phyloP scores from a whole-genome alignment of 805 yeast species.

The Kluyveromyces aestuarii region DNA sequence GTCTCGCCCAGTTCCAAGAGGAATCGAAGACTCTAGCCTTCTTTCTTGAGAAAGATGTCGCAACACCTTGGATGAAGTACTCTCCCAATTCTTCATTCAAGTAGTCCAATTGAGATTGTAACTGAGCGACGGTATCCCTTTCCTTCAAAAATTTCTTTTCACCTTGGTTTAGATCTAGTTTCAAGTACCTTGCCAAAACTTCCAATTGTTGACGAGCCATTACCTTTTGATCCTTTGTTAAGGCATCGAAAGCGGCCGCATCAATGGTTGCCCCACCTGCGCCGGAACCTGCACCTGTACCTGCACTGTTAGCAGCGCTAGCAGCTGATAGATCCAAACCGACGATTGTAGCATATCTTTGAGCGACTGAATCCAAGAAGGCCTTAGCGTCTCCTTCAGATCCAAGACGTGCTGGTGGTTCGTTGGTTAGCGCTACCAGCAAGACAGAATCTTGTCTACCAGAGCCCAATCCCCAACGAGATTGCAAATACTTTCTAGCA shows the following conservation, averaged over 20 bases:
- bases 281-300: constrained; percentile 43
- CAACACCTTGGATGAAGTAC: constrained; percentile 82
- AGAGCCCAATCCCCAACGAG: constrained; percentile 85
- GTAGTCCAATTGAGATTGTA: constrained; percentile 86
- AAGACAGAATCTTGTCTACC: constrained; percentile 94
- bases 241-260: constrained; percentile 84
- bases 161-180: constrained; percentile 84
- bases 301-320: constrained; percentile 42
- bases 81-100: constrained; percentile 75
- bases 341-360: constrained; percentile 74
- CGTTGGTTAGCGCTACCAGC: constrained; percentile 73
- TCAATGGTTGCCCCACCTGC: constrained; percentile 86
- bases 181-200: constrained; percentile 89
- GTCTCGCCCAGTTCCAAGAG: constrained; percentile 99
- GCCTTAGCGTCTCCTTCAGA: constrained; percentile 85
- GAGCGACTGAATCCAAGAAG: constrained; percentile 72
- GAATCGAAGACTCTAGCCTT: constrained; percentile 96
- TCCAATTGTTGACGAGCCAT: constrained; percentile 57
- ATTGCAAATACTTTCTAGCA: constrained; percentile 86
- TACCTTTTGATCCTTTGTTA: constrained; percentile 40
- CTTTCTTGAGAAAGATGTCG: constrained; percentile 81
- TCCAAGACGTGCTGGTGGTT: constrained; percentile 84
- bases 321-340: constrained; percentile 72
- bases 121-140: constrained; percentile 72
- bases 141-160: constrained; percentile 69